These are phyloP conservation scores for Scutellaria minor DNA, from an alignment of 257 asterid genomes.

Conservation along the genomic window DNA sequence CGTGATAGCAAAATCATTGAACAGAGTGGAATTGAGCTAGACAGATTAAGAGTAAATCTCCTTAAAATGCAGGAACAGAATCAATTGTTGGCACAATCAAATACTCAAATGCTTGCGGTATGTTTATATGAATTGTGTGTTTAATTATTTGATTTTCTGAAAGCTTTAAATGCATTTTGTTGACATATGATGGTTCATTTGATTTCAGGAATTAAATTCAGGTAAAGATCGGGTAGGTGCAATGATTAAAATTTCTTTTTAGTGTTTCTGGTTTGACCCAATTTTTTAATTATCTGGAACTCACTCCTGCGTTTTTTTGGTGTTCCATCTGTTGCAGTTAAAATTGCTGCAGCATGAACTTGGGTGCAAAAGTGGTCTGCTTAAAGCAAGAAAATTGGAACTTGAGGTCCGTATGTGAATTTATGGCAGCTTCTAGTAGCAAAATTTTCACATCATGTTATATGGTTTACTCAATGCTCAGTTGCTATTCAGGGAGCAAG, in stretches of 20 bases:
- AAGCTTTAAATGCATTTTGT: constrained; percentile 22
- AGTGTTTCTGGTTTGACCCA: background rate
- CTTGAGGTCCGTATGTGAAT: constrained; percentile 48
- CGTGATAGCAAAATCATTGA: constrained; percentile 63
- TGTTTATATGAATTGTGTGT: constrained; percentile 27
- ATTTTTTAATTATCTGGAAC: constrained; percentile 5
- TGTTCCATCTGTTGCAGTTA: constrained; percentile 47
- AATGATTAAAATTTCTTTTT: background rate
- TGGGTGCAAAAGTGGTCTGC: constrained; percentile 61
- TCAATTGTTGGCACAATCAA: constrained; percentile 59
- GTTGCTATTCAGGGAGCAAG: constrained; percentile 44
- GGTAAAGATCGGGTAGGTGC: constrained; percentile 69
- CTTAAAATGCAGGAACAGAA: constrained; percentile 74
- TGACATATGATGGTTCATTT: constrained; percentile 29
- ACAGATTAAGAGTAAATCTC: constrained; percentile 55
- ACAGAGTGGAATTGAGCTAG: constrained; percentile 63
- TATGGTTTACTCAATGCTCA: constrained; percentile 2
- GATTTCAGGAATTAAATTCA: constrained; percentile 73
- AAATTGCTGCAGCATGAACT: constrained; percentile 73
- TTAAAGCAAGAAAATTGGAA: constrained; percentile 50
- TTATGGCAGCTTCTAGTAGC: constrained; percentile 14
- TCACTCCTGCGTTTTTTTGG: background rate
- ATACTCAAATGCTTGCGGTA: constrained; percentile 64
- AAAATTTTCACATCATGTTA: constrained; percentile 13
- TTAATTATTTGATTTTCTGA: constrained; percentile 24